Evolutionary conservation across 176 grass and related monocot genomes (phyloP), one percentile per base, ranked within the genome.

Genomic region (Bonia amplexicaulis): DNA sequence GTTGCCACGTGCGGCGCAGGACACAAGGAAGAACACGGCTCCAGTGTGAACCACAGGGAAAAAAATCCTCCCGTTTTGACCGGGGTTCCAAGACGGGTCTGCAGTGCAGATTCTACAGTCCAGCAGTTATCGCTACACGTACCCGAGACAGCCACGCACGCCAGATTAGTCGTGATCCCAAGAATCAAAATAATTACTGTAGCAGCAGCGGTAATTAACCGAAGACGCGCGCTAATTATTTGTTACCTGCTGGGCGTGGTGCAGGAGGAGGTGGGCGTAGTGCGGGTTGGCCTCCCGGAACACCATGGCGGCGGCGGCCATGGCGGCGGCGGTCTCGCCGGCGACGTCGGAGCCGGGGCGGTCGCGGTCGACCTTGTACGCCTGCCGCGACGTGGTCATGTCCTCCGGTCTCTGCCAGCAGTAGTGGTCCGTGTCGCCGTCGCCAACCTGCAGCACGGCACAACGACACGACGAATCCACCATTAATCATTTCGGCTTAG

Each of bases 331-430:
- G 2, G 93, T 95, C 80, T 95, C 93, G 3, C 90, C 93, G 57
- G 93, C 93, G 55, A 95, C 86, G 82, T 95, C 93, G 20, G 93
- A 95, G 2, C 93, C 93, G 0, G 93, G 93, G 4, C 72, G 83
- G 10, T 87, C 79, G 20, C 80, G 84, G 80, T 95, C 93, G 5
- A 95, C 91, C 87, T 92, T 93, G 90, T 94, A 94, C 14, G 93
- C 93, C 82, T 94, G 93, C 78, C 94, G 75, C 79, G 94, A 97
- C 88, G 94, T 97, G 20, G 94, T 97, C 94, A 97, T 97, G 78
- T 97, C 94, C 80, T 97, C 94, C 19, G 94, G 94, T 29, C 94
- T 87, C 76, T 97, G 94, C 94, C 94, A 97, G 85, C 94, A 97
- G 85, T 92, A 97, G 83, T 97, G 94, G 89, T 97, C 94, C 65